A percentile compares a stretch with the other conserved stretches of the same genome.
Conservation (phyloP, 73 alveolate genomes). For the Urostyla sp. region DNA sequence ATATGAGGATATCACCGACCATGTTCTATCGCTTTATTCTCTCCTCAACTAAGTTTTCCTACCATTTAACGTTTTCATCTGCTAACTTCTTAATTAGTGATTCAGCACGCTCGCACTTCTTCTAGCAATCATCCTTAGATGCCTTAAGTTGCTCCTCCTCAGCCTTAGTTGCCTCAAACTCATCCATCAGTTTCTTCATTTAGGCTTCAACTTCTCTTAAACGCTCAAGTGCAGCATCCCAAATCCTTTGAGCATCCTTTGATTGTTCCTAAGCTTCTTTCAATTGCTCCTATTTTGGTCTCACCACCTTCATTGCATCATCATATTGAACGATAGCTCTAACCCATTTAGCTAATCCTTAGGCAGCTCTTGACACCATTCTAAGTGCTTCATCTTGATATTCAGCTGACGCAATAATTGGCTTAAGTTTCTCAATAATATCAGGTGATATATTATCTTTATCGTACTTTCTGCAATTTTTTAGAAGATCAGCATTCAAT, state of each 20-base stretch:
- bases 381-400: slow-evolving; percentile 79
- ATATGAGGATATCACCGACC: slow-evolving; percentile 97
- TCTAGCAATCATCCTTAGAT: slow-evolving; percentile 93
- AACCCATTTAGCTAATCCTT: slow-evolving; percentile 92
- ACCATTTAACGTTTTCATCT: slow-evolving; percentile 98
- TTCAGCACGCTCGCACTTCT: slow-evolving; percentile 96
- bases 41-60: slow-evolving; percentile 76
- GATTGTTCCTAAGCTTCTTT: slow-evolving; percentile 97
- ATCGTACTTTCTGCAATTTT: slow-evolving; percentile 74
- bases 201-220: slow-evolving; percentile 92
- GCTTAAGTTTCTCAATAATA: slow-evolving; percentile 70
- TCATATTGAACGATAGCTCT: slow-evolving; percentile 86
- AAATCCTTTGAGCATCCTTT: slow-evolving; percentile 89
- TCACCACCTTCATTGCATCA: slow-evolving; percentile 93
- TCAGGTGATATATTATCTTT: slow-evolving; percentile 83
- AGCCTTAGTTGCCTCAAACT: slow-evolving; percentile 94
- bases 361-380: slow-evolving; percentile 88
- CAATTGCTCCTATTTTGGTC: slow-evolving; percentile 97
- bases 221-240: slow-evolving; percentile 89
- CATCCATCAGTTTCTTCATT: slow-evolving; percentile 83
- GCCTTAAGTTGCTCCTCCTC: slow-evolving; percentile 95
- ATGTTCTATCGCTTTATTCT: slow-evolving; percentile 89
- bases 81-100: slow-evolving; percentile 96
- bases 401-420: slow-evolving; percentile 69
- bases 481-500: slow-evolving; percentile 79